These are phyloP conservation scores for Phytophthora citricola DNA, from an alignment of 352 stramenopile genomes.

Conservation along the genomic window DNA sequence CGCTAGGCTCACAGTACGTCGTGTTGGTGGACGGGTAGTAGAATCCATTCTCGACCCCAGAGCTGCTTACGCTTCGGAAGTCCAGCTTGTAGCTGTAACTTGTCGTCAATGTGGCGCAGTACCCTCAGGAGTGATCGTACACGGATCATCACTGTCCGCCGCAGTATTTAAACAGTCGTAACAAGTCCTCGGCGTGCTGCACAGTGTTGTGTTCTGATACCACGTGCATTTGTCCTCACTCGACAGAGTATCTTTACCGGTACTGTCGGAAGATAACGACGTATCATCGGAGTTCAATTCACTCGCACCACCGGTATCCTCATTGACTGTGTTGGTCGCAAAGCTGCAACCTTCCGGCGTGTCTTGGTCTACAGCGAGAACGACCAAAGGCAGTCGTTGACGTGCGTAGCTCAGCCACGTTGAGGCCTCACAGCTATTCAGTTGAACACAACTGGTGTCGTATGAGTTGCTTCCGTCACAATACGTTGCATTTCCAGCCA, in stretches of 20 bases:
- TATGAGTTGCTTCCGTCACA: conserved; percentile 11
- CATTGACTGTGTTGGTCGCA: conserved; percentile 16
- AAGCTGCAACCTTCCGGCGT: conserved; percentile 29
- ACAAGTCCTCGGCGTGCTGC: conserved; percentile 39
- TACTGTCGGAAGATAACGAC: not conserved
- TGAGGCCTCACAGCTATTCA: conserved; percentile 41
- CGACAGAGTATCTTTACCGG: conserved; percentile 27
- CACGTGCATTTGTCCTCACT: conserved; percentile 50
- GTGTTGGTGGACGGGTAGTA: conserved; percentile 61
- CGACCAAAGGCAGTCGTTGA: conserved; percentile 24
- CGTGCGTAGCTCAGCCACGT: conserved; percentile 39
- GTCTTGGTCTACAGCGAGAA: conserved; percentile 13
- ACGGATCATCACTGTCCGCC: conserved; percentile 32
- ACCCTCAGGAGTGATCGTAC: conserved; percentile 44
- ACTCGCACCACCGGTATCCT: conserved; percentile 16
- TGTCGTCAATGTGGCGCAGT: conserved; percentile 37
- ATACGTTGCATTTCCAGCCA: conserved; percentile 26
- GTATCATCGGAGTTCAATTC: not conserved
- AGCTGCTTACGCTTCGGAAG: conserved; percentile 31
- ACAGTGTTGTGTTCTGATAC: conserved; percentile 37
- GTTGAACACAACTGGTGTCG: conserved; percentile 37
- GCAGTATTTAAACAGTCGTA: conserved; percentile 48
- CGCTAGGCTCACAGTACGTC: conserved; percentile 49
- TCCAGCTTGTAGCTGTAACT: conserved; percentile 34
- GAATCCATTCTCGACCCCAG: conserved; percentile 21